These are phyloP conservation scores for Bipolaris bicolor DNA, from an alignment of 2,329 filamentous ascomycete genomes.

Conservation along the genomic window DNA sequence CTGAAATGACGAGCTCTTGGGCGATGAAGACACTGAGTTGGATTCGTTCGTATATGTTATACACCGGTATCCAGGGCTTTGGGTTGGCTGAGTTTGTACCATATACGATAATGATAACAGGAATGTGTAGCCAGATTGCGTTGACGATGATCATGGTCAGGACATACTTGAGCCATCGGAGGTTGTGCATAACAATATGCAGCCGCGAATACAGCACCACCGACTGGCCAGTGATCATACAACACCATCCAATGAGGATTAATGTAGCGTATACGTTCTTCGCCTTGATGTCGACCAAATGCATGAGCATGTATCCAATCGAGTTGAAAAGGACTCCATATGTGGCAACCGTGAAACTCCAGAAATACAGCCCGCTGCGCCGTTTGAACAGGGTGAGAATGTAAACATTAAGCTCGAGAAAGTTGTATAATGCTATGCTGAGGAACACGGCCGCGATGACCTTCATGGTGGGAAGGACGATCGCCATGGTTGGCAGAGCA, in stretches of 20 bases:
- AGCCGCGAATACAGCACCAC: constrained; percentile 67
- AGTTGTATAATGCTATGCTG: constrained; percentile 43
- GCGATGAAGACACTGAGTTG: constrained; percentile 49
- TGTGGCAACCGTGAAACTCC: constrained; percentile 53
- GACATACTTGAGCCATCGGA: constrained; percentile 54
- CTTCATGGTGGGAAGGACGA: constrained; percentile 10
- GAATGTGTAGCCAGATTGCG: constrained; percentile 59
- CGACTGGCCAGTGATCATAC: constrained; percentile 66
- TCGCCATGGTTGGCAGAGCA: constrained; percentile 6
- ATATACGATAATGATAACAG: constrained; percentile 60
- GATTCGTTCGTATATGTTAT: constrained; percentile 51
- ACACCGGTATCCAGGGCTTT: constrained; percentile 34
- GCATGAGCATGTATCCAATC: constrained; percentile 53
- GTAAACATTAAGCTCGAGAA: constrained; percentile 53
- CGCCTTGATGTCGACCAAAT: constrained; percentile 43
- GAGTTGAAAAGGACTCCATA: constrained; percentile 54
- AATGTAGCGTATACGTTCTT: constrained; percentile 45
- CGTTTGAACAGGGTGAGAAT: constrained; percentile 55
- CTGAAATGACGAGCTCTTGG: constrained; percentile 47
- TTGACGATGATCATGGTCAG: constrained; percentile 63
- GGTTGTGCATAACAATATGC: constrained; percentile 62
- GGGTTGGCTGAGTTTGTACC: constrained; percentile 52
- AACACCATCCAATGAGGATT: constrained; percentile 62
- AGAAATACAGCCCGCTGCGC: constrained; percentile 56
- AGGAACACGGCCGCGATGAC: constrained; percentile 28